Evolutionary conservation across 768 basidiomycete genomes (phyloP).

Genomic region (Mycena galopus): DNA sequence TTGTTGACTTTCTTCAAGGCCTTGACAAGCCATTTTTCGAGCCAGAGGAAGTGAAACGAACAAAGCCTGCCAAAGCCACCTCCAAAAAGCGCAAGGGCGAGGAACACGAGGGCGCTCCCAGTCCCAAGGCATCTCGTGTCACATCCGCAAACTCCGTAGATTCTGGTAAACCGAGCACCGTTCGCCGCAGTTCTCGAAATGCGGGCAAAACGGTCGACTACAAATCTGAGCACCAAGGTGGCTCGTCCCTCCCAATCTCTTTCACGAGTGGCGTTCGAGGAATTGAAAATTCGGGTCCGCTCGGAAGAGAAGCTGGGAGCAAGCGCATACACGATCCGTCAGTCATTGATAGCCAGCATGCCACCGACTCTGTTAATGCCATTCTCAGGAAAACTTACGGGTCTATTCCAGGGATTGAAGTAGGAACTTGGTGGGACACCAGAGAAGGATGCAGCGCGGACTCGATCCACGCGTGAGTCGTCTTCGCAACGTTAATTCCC

Average conservation of each 20-base stretch:
- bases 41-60: constrained; percentile 53
- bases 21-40: constrained; percentile 63
- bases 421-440: constrained; percentile 88
- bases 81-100: constrained; percentile 58
- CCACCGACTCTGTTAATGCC: neutral
- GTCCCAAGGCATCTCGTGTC: constrained; percentile 49
- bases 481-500: neutral
- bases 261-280: constrained; percentile 53
- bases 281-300: constrained; percentile 50
- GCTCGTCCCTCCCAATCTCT: constrained; percentile 52
- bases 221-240: constrained; percentile 55
- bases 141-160: constrained; percentile 38
- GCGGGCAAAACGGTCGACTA: constrained; percentile 71
- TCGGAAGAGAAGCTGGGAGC: constrained; percentile 51
- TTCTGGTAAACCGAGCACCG: constrained; percentile 35
- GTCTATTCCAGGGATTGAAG: constrained; percentile 79
- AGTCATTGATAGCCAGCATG: constrained; percentile 40
- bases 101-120: constrained; percentile 38
- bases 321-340: constrained; percentile 66
- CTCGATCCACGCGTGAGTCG: constrained; percentile 87
- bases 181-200: constrained; percentile 79
- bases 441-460: constrained; percentile 80
- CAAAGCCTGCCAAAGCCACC: constrained; percentile 25
- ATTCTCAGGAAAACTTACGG: constrained; percentile 80
- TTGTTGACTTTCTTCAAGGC: constrained; percentile 46